Evolutionary conservation across 2,329 filamentous ascomycete genomes (phyloP), one percentile per base, ranked within the genome.

Genomic region (Fusarium sp.): DNA sequence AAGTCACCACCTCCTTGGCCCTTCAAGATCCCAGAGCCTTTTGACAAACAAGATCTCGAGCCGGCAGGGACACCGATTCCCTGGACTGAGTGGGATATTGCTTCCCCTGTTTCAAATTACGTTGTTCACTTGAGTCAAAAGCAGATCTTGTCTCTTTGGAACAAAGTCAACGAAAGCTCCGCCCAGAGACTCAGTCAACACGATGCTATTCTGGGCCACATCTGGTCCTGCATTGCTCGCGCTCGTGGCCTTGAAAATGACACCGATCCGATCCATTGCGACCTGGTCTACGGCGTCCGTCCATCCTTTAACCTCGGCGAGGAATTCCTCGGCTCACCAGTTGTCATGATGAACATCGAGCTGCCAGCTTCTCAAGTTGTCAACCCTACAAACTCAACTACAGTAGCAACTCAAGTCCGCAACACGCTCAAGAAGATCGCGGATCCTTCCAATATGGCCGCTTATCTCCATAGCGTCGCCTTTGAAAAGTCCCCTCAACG

Each of bases 221-320:
- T 74, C 2, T 76, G 74, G 74, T 74, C 70, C 1, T 74, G 71
- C 24, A 70, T 76, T 10, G 38, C 61, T 13, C 74, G 73, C 8
- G 70, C 73, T n/a, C 69, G 74, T 0, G 31, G 57, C 1, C 29
- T 71, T 0, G 6, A 48, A 16, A 26, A 62, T 1, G 66, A 73
- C 8, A 11, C 23, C 5, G 39, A 23, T 1, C 24, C 43, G 4
- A 56, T 75, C 1, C 65, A 76, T 43, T 76, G 74, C 11, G 55
- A 76, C 28, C 64, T 76, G 0, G 66, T 70, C 1, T 68, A 66
- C 20, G 74, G 74, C 1, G 52, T 70, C 0, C 70, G 74, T 1
- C 49, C 64, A 4, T 58, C 57, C 1, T 68, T 76, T 0, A n/a
- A 53, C 0, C 63, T 76, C 0, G 29, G 48, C 15, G 49, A 63